phyloP scores from a whole-genome alignment of 1,284 basidiomycete species.

The Puccinia polysora region DNA sequence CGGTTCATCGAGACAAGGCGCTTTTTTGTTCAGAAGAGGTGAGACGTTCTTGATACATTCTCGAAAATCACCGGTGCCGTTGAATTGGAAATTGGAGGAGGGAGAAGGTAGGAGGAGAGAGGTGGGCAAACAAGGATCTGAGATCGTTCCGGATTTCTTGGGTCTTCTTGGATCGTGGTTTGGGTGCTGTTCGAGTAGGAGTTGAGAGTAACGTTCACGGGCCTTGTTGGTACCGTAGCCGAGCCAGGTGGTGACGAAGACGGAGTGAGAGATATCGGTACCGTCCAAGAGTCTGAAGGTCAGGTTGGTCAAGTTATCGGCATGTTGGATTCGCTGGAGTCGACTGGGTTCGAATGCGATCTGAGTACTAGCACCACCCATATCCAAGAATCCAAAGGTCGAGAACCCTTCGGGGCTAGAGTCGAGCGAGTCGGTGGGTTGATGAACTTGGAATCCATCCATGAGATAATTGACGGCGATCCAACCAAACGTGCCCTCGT shows the following conservation, averaged over 20 bases:
- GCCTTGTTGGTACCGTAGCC: conserved; percentile 97
- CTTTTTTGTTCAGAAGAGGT: conserved; percentile 76
- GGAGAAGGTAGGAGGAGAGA: conserved; percentile 63
- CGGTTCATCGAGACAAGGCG: conserved; percentile 74
- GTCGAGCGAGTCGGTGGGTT: conserved; percentile 55
- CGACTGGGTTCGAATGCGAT: conserved; percentile 83
- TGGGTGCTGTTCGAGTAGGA: conserved; percentile 59
- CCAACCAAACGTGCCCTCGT: conserved; percentile 98
- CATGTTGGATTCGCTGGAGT: conserved; percentile 57
- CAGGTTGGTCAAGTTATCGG: conserved; percentile 71
- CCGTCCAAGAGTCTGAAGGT: conserved; percentile 76
- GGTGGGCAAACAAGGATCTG: conserved; percentile 85
- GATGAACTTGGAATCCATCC: conserved; percentile 75
- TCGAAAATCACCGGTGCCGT: conserved; percentile 88
- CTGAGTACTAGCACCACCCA: conserved; percentile 98
- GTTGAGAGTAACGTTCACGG: conserved; percentile 78
- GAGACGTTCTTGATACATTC: conserved; percentile 70
- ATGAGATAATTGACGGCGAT: conserved; percentile 98
- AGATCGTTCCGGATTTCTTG: conserved; percentile 53
- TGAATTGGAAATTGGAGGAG: conserved; percentile 59
- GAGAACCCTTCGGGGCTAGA: conserved; percentile 59
- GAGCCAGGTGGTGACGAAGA: conserved; percentile 97
- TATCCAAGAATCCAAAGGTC: conserved; percentile 96
- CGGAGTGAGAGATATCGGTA: conserved; percentile 77
- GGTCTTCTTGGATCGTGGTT: background rate